These are phyloP conservation scores for Fusarium sp. DNA, from an alignment of 2,329 filamentous ascomycete genomes.

Conservation along the genomic window DNA sequence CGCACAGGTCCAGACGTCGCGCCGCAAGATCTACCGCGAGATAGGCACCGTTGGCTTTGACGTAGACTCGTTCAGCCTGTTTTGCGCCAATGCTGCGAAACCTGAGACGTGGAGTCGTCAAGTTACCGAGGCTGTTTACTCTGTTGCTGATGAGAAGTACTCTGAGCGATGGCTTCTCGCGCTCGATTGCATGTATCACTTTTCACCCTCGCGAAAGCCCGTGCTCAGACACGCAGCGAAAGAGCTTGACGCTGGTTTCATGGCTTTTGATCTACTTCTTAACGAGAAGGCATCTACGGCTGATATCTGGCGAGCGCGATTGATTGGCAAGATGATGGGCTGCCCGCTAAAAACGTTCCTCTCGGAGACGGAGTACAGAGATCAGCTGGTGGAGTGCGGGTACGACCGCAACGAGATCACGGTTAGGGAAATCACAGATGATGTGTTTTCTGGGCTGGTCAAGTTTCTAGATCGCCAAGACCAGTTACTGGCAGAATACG, in stretches of 20 bases:
- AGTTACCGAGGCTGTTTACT: constrained; percentile 43
- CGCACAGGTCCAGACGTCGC: constrained; percentile 56
- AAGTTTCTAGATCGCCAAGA: constrained; percentile 55
- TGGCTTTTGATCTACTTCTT: constrained; percentile 66
- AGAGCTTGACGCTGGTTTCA: constrained; percentile 59
- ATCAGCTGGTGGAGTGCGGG: constrained; percentile 59
- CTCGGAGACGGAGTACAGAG: constrained; percentile 57
- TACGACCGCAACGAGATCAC: constrained; percentile 57
- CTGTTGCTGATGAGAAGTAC: constrained; percentile 41
- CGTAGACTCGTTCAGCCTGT: constrained; percentile 52
- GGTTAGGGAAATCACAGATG: constrained; percentile 62
- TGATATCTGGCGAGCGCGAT: constrained; percentile 51
- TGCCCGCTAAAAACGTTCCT: constrained; percentile 63
- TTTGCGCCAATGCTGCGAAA: constrained; percentile 61
- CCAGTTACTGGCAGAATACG: constrained; percentile 48
- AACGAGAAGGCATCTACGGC: constrained; percentile 45
- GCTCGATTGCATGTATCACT: constrained; percentile 68
- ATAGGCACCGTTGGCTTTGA: constrained; percentile 6
- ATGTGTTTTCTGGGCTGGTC: constrained; percentile 64
- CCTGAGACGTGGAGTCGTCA: constrained; percentile 55
- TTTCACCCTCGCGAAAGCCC: constrained; percentile 61
- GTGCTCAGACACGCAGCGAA: constrained; percentile 56
- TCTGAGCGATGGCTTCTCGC: constrained; percentile 63
- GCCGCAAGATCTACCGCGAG: constrained; percentile 46
- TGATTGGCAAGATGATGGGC: constrained; percentile 59